phyloP scores from a whole-genome alignment of 148 eudicot species.

The Camellia sinensis region DNA sequence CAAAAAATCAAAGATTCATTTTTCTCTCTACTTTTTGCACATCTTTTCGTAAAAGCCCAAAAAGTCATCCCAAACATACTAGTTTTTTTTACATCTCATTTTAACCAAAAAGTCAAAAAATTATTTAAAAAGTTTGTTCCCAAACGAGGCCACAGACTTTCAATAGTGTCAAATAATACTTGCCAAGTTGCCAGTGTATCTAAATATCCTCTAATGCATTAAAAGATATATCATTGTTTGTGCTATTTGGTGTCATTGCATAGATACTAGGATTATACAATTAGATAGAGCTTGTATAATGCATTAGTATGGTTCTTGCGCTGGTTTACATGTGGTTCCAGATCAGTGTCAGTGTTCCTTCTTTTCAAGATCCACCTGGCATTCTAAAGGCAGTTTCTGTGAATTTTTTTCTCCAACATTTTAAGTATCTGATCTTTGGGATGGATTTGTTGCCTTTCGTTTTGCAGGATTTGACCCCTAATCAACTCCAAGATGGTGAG shows the following conservation, averaged over 20 bases:
- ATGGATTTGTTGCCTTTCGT: slow-evolving; percentile 7
- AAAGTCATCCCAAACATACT: too few relatives aligned
- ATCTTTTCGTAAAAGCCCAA: too few relatives aligned
- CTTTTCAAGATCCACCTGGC: neutral
- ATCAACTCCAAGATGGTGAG: slow-evolving; percentile 79
- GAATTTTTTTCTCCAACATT: neutral
- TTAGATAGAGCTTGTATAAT: neutral
- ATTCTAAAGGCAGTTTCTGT: neutral
- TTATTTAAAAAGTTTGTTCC: too few relatives aligned
- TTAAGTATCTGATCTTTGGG: neutral
- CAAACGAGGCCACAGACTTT: too few relatives aligned
- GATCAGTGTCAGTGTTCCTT: neutral
- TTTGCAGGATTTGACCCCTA: slow-evolving; percentile 73
- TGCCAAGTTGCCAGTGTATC: neutral
- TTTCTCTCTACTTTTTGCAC: too few relatives aligned
- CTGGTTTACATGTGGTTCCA: neutral
- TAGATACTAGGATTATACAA: neutral
- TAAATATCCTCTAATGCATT: neutral
- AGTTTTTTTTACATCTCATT: too few relatives aligned
- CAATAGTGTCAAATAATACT: neutral
- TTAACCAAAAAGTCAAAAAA: too few relatives aligned
- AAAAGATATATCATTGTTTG: neutral
- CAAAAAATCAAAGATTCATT: too few relatives aligned
- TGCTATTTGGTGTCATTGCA: neutral
- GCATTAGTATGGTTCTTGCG: neutral